A percentile compares a stretch with the other conserved stretches of the same genome.
These are phyloP conservation scores for Tarenaya hassleriana DNA, from an alignment of 345 rosid genomes.

Conservation along the genomic window DNA sequence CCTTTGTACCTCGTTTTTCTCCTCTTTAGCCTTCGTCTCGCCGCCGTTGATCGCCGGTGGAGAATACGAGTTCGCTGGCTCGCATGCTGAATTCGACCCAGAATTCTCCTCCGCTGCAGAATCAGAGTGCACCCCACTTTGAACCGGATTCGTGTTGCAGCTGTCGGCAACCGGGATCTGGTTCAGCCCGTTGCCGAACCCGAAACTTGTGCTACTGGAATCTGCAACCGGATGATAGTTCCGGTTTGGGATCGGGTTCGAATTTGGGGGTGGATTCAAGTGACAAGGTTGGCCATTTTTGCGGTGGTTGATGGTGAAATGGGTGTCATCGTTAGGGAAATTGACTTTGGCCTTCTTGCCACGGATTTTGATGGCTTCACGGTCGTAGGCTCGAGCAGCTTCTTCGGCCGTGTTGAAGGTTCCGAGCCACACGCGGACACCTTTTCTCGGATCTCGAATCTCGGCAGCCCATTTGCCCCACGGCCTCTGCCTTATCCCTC, in stretches of 20 bases:
- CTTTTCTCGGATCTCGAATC: constrained; percentile 91
- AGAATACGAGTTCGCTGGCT: too few species aligned
- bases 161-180: constrained; percentile 16
- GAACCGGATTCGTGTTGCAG: not conserved
- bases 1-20: constrained; percentile 38
- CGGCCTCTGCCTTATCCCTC: constrained; percentile 88
- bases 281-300: too few species aligned
- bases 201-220: constrained; percentile 9
- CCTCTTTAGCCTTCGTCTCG: constrained; percentile 15
- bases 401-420: constrained; percentile 88
- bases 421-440: constrained; percentile 93
- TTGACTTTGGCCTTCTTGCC: constrained; percentile 84
- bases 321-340: constrained; percentile 60
- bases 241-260: constrained; percentile 1
- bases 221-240: not conserved
- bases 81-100: constrained; percentile 24
- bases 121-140: constrained; percentile 1
- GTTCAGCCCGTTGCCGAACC: constrained; percentile 35
- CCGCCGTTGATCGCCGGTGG: constrained; percentile 1
- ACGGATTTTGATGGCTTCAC: constrained; percentile 75
- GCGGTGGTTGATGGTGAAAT: constrained; percentile 9
- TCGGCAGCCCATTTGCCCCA: constrained; percentile 99
- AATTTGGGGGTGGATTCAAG: too few species aligned
- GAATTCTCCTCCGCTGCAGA: constrained; percentile 28
- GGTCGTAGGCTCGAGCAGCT: constrained; percentile 83